phyloP scores from a whole-genome alignment of 1,284 basidiomycete species.

The Apiotrichum sp. region DNA sequence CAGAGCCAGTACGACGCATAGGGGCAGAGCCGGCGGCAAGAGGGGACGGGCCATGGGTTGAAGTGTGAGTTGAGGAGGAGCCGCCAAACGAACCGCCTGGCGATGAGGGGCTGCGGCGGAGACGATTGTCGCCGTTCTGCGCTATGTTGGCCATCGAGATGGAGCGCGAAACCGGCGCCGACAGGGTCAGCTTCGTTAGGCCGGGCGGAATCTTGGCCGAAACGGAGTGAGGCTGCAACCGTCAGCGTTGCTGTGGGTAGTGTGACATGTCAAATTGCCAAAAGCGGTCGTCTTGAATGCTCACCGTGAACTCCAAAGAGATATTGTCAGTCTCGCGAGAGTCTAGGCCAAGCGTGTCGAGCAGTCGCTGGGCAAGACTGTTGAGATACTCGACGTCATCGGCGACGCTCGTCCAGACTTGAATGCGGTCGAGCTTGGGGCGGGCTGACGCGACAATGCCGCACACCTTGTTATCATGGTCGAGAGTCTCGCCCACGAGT shows the following conservation, averaged over 20 bases:
- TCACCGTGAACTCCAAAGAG: constrained; percentile 64
- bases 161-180: not conserved
- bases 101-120: constrained; percentile 3
- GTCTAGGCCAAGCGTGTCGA: constrained; percentile 57
- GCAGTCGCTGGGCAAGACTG: constrained; percentile 69
- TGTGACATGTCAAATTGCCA: too few relatives aligned
- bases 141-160: constrained; percentile 2
- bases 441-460: constrained; percentile 83
- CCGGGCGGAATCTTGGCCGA: not conserved
- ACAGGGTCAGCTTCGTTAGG: not conserved
- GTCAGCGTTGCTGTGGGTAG: not conserved
- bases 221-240: not conserved
- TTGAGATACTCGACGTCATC: constrained; percentile 73
- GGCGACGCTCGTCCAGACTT: constrained; percentile 77
- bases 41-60: not conserved
- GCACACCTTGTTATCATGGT: constrained; percentile 78
- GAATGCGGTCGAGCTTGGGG: constrained; percentile 80
- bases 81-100: not conserved
- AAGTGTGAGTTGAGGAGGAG: not conserved
- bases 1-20: constrained; percentile 6
- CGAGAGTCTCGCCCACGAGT: constrained; percentile 77
- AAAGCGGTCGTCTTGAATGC: constrained; percentile 53
- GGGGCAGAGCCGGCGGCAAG: not conserved
- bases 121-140: not conserved
- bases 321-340: constrained; percentile 63